Conservation (phyloP, 192 early-diverging fungal species). For the Coemansia sp. region DNA sequence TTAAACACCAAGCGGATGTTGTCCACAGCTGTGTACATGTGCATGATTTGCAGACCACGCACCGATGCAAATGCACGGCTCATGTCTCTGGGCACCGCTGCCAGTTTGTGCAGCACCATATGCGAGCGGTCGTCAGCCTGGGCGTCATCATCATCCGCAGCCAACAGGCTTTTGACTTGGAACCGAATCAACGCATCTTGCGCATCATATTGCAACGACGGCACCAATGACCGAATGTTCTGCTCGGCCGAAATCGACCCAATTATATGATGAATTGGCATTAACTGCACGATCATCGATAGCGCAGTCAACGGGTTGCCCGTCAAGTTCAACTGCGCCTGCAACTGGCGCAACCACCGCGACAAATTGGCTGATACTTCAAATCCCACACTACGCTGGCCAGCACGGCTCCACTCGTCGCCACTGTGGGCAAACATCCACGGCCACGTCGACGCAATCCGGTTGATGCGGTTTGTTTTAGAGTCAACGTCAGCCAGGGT, state of each 20-base stretch:
- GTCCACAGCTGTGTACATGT: conserved; percentile 52
- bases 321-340: conserved; percentile 44
- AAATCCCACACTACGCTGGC: conserved; percentile 14
- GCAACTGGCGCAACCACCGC: conserved; percentile 49
- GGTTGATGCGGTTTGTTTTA: conserved; percentile 27
- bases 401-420: not conserved
- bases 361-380: conserved; percentile 38
- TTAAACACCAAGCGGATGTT: conserved; percentile 53
- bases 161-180: conserved; percentile 22
- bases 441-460: conserved; percentile 51
- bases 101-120: conserved; percentile 30
- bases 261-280: conserved; percentile 42
- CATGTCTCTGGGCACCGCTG: conserved; percentile 11
- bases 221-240: conserved; percentile 20
- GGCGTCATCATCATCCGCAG: not conserved
- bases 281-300: conserved; percentile 44
- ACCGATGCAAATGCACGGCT: conserved; percentile 32
- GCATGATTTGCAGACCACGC: conserved; percentile 38
- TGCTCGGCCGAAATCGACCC: conserved; percentile 20
- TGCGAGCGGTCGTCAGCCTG: conserved; percentile 20
- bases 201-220: conserved; percentile 17
- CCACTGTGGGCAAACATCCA: conserved; percentile 35
- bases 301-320: conserved; percentile 37
- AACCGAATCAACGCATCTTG: conserved; percentile 22
- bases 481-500: conserved; percentile 48